Evolutionary conservation across 306 rosid species (phyloP).

Genomic region (barrel medic (Medicago truncatula)): MtrunA17r5.0-ANR NC_053044.1:42224501-42225000

Average conservation of each 20-base stretch:
- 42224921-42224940: background rate
- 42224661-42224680: background rate
- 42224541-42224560: too few species aligned
- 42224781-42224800: background rate
- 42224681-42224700: background rate
- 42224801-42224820: background rate
- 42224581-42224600: background rate
- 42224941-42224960: background rate
- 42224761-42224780: conserved; percentile 1
- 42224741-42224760: background rate
- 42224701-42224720: conserved; percentile 10
- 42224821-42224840: background rate
- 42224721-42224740: background rate
- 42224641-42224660: background rate
- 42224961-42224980: background rate
- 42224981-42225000: background rate
- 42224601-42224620: background rate
- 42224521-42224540: too few species aligned
- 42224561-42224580: background rate
- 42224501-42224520: background rate
- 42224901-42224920: background rate
- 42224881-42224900: background rate
- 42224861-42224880: background rate
- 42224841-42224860: background rate
- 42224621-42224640: background rate